Percentiles rank a stretch among this genome's conserved stretches.
Evolutionary conservation across 192 early-diverging fungal species (phyloP).

Genomic region (Coemansia sp.): DNA sequence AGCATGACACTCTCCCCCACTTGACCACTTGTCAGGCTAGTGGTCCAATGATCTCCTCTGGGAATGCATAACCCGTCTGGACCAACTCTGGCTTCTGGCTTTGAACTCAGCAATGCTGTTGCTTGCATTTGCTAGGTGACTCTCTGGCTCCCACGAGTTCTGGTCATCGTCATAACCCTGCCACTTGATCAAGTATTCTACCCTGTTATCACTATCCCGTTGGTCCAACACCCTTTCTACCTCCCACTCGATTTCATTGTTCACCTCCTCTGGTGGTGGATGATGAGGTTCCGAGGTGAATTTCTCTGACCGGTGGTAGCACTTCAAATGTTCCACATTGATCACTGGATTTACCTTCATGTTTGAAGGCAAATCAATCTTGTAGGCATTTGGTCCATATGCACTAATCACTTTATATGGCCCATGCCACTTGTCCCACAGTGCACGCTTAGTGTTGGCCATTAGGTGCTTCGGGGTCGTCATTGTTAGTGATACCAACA

Average conservation of each 20-base stretch:
- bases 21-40: no score
- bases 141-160: neutral
- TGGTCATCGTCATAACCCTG: neutral
- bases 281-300: neutral
- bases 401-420: conserved; percentile 1
- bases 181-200: neutral
- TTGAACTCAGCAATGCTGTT: neutral
- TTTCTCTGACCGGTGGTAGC: neutral
- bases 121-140: neutral
- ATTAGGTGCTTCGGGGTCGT: neutral
- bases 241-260: neutral
- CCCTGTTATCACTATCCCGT: neutral
- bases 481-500: neutral
- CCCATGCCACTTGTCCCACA: conserved; percentile 10
- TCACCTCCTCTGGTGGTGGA: neutral
- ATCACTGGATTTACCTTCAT: neutral
- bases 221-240: neutral
- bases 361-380: neutral
- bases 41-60: no score
- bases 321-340: conserved; percentile 1
- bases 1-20: no score
- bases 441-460: neutral
- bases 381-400: conserved; percentile 1
- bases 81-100: no score
- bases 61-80: no score